Conservation (phyloP, 768 basidiomycete species). For the Rhizopogon sp. region DNA sequence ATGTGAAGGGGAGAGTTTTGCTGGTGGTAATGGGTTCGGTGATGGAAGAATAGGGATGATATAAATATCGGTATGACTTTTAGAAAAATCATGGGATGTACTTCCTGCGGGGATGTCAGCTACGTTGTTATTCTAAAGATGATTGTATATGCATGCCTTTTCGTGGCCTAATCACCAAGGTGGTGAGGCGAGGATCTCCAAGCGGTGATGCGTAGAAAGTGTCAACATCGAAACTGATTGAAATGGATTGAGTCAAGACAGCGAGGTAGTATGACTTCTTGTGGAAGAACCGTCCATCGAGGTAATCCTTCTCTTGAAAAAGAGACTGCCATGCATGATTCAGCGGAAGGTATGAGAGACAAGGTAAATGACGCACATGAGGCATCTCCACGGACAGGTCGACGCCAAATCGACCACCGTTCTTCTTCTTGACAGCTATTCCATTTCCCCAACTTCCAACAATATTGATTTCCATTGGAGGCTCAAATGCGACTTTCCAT, state of each 20-base stretch:
- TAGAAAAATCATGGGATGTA: conserved; percentile 54
- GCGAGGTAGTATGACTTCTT: conserved; percentile 91
- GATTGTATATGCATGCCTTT: conserved; percentile 37
- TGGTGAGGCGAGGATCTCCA: conserved; percentile 61
- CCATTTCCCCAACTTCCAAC: conserved; percentile 87
- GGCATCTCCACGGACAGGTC: conserved; percentile 90
- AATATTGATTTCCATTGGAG: conserved; percentile 69
- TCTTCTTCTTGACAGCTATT: conserved; percentile 67
- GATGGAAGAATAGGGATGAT: conserved; percentile 66
- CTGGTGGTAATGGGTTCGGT: conserved; percentile 58
- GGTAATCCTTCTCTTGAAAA: conserved; percentile 96
- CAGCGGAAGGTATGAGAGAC: not conserved
- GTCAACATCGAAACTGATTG: conserved; percentile 47
- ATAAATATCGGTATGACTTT: conserved; percentile 65
- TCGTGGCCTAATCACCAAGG: conserved; percentile 54
- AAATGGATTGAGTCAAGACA: conserved; percentile 61
- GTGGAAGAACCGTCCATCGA: conserved; percentile 86
- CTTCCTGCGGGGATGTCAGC: conserved; percentile 34
- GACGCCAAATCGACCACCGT: conserved; percentile 58
- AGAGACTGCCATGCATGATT: conserved; percentile 39
- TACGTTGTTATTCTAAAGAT: conserved; percentile 23
- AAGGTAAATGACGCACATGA: conserved; percentile 40
- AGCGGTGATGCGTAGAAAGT: conserved; percentile 51
- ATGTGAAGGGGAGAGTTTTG: conserved; percentile 68
- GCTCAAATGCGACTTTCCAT: conserved; percentile 83